These are phyloP conservation scores for Rhizopogon vinicolor DNA, from an alignment of 768 basidiomycete species.

Conservation along the genomic window DNA sequence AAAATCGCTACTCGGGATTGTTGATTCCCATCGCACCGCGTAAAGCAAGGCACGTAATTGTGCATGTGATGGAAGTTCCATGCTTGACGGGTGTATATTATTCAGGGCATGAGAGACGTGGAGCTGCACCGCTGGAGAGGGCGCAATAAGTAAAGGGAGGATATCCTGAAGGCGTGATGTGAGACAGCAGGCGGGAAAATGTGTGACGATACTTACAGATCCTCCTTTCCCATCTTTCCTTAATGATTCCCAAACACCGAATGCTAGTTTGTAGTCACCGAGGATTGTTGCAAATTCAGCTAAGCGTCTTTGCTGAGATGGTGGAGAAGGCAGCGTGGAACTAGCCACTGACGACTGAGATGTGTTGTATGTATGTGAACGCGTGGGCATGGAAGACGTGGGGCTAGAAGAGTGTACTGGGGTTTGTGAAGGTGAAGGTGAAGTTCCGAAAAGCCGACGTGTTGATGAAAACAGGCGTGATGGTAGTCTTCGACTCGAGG, in stretches of 20 bases:
- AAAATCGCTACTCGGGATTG: slow-evolving; percentile 57
- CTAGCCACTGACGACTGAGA: slow-evolving; percentile 23
- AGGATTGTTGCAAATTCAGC: slow-evolving; percentile 95
- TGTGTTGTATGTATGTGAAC: slow-evolving; percentile 35
- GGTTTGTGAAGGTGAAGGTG: slow-evolving; percentile 43
- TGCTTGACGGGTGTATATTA: slow-evolving; percentile 34
- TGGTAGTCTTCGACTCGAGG: slow-evolving; percentile 72
- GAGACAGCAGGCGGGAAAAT: neutral
- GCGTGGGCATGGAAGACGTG: slow-evolving; percentile 27
- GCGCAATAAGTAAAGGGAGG: slow-evolving; percentile 64
- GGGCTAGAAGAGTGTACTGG: slow-evolving; percentile 36
- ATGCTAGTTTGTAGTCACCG: slow-evolving; percentile 84
- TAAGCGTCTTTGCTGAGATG: slow-evolving; percentile 76
- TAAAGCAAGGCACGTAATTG: slow-evolving; percentile 66
- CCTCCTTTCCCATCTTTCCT: slow-evolving; percentile 87
- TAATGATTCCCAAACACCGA: slow-evolving; percentile 78
- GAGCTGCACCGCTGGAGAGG: slow-evolving; percentile 55
- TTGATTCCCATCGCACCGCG: slow-evolving; percentile 76
- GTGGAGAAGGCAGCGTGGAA: slow-evolving; percentile 30
- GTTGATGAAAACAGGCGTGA: slow-evolving; percentile 86
- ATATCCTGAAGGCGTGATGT: slow-evolving; percentile 56
- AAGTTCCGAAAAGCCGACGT: slow-evolving; percentile 74
- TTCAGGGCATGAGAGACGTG: slow-evolving; percentile 62
- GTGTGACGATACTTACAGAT: slow-evolving; percentile 48
- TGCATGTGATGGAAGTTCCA: slow-evolving; percentile 53